Evolutionary conservation across 2,329 filamentous ascomycete species (phyloP).

Genomic region (Microsporum audouinii): DNA sequence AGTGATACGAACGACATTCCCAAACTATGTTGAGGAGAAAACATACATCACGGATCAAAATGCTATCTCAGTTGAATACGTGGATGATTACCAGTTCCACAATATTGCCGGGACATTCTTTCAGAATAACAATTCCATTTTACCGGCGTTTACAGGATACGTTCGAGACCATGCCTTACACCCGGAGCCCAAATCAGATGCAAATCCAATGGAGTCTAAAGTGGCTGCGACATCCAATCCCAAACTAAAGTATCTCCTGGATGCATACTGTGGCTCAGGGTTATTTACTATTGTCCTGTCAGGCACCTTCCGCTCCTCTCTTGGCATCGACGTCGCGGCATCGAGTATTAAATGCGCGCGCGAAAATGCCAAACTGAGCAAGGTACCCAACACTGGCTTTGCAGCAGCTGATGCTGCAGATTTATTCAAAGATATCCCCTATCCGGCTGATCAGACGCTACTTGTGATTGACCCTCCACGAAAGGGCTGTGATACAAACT

Average conservation of each 20-base stretch:
- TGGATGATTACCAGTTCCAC: constrained; percentile 72
- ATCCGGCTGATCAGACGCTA: constrained; percentile 68
- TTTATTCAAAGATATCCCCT: constrained; percentile 66
- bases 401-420: constrained; percentile 76
- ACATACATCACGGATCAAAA: constrained; percentile 82
- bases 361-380: constrained; percentile 67
- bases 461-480: constrained; percentile 95
- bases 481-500: constrained; percentile 82
- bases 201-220: constrained; percentile 18
- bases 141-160: constrained; percentile 74
- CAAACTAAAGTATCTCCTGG: constrained; percentile 74
- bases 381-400: constrained; percentile 66
- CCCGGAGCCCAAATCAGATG: constrained; percentile 19
- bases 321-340: constrained; percentile 81
- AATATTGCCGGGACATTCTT: constrained; percentile 94
- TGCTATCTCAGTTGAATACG: constrained; percentile 72
- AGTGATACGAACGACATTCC: constrained; percentile 45
- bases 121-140: constrained; percentile 99
- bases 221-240: constrained; percentile 23
- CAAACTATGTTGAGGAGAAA: constrained; percentile 62
- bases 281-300: constrained; percentile 95
- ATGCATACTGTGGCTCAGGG: constrained; percentile 93
- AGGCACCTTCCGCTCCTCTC: constrained; percentile 62
- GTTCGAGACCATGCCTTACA: constrained; percentile 69
- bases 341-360: constrained; percentile 68